These are phyloP conservation scores for Hibiscus tridactylites DNA, from an alignment of 345 rosid species.

Conservation along the genomic window DNA sequence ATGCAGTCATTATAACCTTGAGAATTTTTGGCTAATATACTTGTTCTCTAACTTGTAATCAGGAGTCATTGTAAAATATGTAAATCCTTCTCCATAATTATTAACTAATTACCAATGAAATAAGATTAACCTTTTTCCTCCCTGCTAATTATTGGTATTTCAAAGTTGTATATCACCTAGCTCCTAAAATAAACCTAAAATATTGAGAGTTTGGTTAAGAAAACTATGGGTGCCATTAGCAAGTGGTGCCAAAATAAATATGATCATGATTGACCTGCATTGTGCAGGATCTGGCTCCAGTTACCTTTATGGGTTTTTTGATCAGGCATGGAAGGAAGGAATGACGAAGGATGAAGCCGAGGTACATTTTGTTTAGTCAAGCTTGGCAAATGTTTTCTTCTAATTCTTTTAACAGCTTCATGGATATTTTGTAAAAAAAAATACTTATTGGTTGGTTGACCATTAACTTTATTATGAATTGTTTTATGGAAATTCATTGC, in stretches of 20 bases:
- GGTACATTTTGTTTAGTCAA: slow-evolving; percentile 35
- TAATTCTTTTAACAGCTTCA: background rate
- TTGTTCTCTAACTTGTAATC: background rate
- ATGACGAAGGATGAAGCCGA: slow-evolving; percentile 98
- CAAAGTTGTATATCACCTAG: background rate
- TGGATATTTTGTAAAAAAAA: background rate
- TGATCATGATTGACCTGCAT: background rate
- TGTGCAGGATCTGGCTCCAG: slow-evolving; percentile 87
- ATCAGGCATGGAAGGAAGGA: slow-evolving; percentile 93
- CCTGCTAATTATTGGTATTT: background rate
- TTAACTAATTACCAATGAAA: background rate
- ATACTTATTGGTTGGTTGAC: background rate
- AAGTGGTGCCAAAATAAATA: background rate
- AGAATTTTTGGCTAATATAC: background rate
- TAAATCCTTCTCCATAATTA: background rate
- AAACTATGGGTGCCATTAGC: background rate
- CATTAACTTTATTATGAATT: background rate
- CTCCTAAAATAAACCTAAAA: background rate
- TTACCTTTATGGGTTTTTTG: slow-evolving; percentile 91
- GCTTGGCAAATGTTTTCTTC: background rate
- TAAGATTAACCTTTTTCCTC: background rate
- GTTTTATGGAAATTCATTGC: slow-evolving; percentile 12
- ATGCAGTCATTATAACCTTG: background rate
- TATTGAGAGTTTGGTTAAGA: background rate
- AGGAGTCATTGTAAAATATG: background rate